Evolutionary conservation across 2,329 filamentous ascomycete species (phyloP), one percentile per base, ranked within the genome.

Genomic region (Monosporascus sp.): DNA sequence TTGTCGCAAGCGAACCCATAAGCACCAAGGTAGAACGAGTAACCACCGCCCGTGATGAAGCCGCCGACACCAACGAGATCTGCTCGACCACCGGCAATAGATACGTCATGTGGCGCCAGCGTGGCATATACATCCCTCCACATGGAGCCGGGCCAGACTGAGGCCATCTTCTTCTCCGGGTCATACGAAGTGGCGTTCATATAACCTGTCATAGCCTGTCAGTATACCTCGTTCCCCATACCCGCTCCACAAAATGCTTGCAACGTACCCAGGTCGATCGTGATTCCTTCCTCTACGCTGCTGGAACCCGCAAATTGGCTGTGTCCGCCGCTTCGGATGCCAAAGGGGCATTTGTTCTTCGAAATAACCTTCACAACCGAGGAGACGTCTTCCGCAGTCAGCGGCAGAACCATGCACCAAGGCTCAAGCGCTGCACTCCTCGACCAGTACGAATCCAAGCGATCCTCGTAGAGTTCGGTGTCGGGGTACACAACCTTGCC

Each of bases 1-100:
- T 67, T 71, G 54, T 75, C 73, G 53, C 70, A 73, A 22, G 65
- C 70, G 31, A 72, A 71, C 1, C 76, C 76, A 34, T 67, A 47
- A 6, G 47, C 46, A 15, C 53, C 52, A 2, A 58, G 52, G 54
- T 64, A 62, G 54, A 62, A 67, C n/a, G 60, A 62, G 47, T 61
- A 62, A 18, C 65, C 65, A 14, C 65, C 63, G 8, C 65, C 65
- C 1, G 61, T 50, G 9, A 65, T 39, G 31, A 67, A 59, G 9
- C 65, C 67, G 9, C 57, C 63, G 6, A 65, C 62, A 8, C 66
- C 66, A 27, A 66, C 63, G 20, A 56, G 57, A 38, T 55, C 62
- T 37, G 57, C 62, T 8, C 63, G 58, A 2, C 61, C 65, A 8
- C 65, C 65, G 25, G 58, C 56, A 1, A 62, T 61, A 9, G 51